Conservation (phyloP, 169 alveolate species). For the Plasmodium cynomolgi region DNA sequence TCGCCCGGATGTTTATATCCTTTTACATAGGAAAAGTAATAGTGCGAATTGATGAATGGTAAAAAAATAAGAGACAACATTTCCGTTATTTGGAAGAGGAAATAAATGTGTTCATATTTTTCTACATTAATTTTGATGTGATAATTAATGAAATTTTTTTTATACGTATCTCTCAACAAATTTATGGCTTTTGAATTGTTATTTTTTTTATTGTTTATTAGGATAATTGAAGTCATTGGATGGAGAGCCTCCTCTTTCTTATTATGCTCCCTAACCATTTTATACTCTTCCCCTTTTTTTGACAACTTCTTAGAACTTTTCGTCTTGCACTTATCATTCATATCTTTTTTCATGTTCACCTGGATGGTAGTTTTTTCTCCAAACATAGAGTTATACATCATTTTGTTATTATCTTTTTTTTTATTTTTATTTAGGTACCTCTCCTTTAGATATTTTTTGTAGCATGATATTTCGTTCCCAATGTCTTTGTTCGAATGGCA, state of each 20-base stretch:
- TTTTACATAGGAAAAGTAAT: slow-evolving; percentile 21
- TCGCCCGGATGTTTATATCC: neutral
- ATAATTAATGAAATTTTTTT: slow-evolving; percentile 31
- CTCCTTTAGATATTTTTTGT: slow-evolving; percentile 59
- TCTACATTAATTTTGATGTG: slow-evolving; percentile 63
- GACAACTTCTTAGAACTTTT: slow-evolving; percentile 4
- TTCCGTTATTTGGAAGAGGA: slow-evolving; percentile 64
- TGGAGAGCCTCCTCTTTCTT: neutral
- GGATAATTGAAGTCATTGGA: neutral
- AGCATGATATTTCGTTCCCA: slow-evolving; percentile 33
- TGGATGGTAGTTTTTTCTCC: slow-evolving; percentile 9
- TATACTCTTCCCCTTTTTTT: neutral
- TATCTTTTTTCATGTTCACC: slow-evolving; percentile 37
- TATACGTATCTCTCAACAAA: slow-evolving; percentile 63
- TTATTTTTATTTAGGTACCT: slow-evolving; percentile 47
- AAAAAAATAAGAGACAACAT: slow-evolving; percentile 28
- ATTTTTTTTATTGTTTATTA: slow-evolving; percentile 27
- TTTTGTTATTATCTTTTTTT: slow-evolving; percentile 44
- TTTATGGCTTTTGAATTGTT: slow-evolving; percentile 30
- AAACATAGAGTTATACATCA: slow-evolving; percentile 36
- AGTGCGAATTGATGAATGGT: slow-evolving; percentile 45
- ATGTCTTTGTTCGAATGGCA: slow-evolving; percentile 33
- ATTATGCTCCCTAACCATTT: slow-evolving; percentile 13
- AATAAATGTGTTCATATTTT: slow-evolving; percentile 69
- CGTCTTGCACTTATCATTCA: slow-evolving; percentile 13